Evolutionary conservation across 208 protist species (phyloP), one percentile per base, ranked within the genome.

Genomic region (Crithidia acanthocephali): DNA sequence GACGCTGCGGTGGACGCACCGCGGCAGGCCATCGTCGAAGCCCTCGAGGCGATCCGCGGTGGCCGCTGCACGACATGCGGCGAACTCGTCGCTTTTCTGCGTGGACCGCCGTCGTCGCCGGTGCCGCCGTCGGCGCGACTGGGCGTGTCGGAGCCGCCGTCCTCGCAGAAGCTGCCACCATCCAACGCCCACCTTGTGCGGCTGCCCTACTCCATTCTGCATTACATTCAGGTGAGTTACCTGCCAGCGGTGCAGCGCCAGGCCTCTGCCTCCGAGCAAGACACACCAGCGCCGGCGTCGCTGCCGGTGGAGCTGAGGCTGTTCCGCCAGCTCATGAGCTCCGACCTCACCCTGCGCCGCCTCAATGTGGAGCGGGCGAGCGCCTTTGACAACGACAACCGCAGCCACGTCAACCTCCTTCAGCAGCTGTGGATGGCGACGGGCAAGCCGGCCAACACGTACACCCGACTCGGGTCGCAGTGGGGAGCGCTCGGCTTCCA

Each of bases 401-500:
- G 73, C 27, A 68, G 62, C 15, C 84, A 93, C 70, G 37, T 80
- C 28, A 81, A 84, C 37, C 75, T 93, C 18, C 78, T 95, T 51
- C 79, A 86, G 75, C 84, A 88, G 72, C 77, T 93, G 32, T 93
- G 87, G 88, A 61, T 78, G 52, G 86, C 84, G 13, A 74, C 82
- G 5, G 87, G 81, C 5, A 78, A 73, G 64, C 55, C 80, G 37
- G 42, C 66, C 3, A 68, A 51, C 33, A 37, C 68, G 15, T 95
- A 88, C 69, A 66, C 57, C 27, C 82, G 76, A 32, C 78, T 52
- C 23, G 79, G 74, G 23, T n/a, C 68, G 20, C 70, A 89, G 65
- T 98, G 95, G 93, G 42, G 27, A 5, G 52, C 63, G 15, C 65
- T 98, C 16, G 95, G 95, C 47, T 98, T 98, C 70, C 95, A 98